These are phyloP conservation scores for Syzygium aromaticum DNA, from an alignment of 345 rosid species.

Conservation along the genomic window DNA sequence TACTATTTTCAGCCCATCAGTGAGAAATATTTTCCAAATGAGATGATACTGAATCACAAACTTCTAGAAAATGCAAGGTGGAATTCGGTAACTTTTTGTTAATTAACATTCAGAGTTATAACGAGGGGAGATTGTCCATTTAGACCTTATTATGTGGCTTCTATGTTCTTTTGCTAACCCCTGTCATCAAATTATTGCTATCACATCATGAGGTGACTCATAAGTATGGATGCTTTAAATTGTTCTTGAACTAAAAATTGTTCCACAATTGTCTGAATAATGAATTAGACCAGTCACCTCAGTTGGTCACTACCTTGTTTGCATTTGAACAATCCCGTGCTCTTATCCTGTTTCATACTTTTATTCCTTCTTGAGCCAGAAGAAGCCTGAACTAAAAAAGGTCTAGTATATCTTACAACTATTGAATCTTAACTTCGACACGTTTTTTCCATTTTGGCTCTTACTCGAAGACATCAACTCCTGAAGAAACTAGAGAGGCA, in stretches of 20 bases:
- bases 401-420: not conserved
- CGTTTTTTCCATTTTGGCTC: not conserved
- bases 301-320: not conserved
- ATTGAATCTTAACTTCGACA: not conserved
- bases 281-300: not conserved
- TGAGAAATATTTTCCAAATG: not conserved
- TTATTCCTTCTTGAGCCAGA: not conserved
- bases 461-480: constrained; percentile 59
- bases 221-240: not conserved
- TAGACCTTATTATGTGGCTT: not conserved
- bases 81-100: not conserved
- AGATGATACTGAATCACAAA: not conserved
- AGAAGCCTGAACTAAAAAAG: not conserved
- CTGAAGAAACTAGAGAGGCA: constrained; percentile 84
- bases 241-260: not conserved
- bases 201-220: not conserved
- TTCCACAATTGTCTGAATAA: not conserved
- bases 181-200: not conserved
- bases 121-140: not conserved
- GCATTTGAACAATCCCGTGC: not conserved
- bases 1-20: not conserved
- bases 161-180: not conserved
- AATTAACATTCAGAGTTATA: not conserved
- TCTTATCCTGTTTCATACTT: not conserved
- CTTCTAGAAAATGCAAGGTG: not conserved